phyloP scores from a whole-genome alignment of 257 asterid genomes.

The Thymus mandschuricus region DNA sequence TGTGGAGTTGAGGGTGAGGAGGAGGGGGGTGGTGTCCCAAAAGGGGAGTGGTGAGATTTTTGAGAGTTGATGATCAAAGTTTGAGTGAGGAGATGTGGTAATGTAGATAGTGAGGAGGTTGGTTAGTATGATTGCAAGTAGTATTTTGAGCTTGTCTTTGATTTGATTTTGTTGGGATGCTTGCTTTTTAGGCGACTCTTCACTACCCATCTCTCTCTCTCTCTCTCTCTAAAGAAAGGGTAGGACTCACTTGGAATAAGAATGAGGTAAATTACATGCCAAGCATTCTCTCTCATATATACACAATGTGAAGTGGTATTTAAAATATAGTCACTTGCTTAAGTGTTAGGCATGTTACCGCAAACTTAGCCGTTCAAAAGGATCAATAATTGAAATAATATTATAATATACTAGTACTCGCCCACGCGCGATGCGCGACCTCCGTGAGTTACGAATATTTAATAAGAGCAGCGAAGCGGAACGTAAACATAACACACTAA shows the following conservation, averaged over 20 bases:
- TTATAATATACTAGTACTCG: neutral
- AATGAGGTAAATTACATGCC: neutral
- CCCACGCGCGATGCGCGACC: no score
- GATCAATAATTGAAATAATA: conserved; percentile 24
- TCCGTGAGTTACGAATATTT: no score
- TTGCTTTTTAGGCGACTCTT: conserved; percentile 39
- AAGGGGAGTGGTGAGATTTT: conserved; percentile 21
- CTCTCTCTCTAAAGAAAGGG: neutral
- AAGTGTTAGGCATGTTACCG: conserved; percentile 14
- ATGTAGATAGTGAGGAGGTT: conserved; percentile 56
- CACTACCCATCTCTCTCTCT: conserved; percentile 39
- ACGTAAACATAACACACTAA: no score
- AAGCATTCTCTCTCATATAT: neutral
- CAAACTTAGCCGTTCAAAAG: conserved; percentile 32
- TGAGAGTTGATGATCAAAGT: conserved; percentile 26
- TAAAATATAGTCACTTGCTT: conserved; percentile 16
- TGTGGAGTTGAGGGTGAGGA: conserved; percentile 42
- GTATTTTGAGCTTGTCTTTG: conserved; percentile 43
- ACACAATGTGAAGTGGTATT: conserved; percentile 9
- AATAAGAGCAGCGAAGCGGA: no score
- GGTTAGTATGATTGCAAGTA: conserved; percentile 41
- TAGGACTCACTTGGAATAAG: neutral
- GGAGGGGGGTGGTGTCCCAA: conserved; percentile 37
- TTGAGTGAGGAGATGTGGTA: conserved; percentile 35
- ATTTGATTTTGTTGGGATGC: conserved; percentile 36